A percentile compares a stretch with the other conserved stretches of the same genome.
Conservation (phyloP, 2,329 filamentous ascomycete species). For the Westerdykella ornata region DNA sequence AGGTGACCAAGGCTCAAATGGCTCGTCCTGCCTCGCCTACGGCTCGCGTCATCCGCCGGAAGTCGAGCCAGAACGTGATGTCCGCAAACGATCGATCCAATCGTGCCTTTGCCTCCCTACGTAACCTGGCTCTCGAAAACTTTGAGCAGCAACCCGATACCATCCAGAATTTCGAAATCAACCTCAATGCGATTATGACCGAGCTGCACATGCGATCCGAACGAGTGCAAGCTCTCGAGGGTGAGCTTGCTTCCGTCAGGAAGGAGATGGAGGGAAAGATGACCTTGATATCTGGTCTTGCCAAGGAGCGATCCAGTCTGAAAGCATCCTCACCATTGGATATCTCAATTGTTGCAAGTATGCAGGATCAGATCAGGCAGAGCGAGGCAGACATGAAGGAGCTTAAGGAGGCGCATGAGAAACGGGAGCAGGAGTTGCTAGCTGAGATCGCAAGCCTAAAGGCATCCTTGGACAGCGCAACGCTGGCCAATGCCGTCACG, state of each 20-base stretch:
- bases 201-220: constrained; percentile 83
- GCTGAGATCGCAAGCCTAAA: constrained; percentile 65
- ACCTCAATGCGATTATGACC: constrained; percentile 85
- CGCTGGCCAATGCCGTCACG: neutral
- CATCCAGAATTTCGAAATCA: constrained; percentile 87
- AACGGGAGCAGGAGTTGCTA: constrained; percentile 67
- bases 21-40: constrained; percentile 55
- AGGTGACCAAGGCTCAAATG: constrained; percentile 70
- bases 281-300: constrained; percentile 88
- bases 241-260: constrained; percentile 72
- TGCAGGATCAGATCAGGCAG: constrained; percentile 81
- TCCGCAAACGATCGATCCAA: constrained; percentile 80
- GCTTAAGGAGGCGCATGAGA: constrained; percentile 65
- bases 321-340: constrained; percentile 75
- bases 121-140: constrained; percentile 80
- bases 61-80: constrained; percentile 84
- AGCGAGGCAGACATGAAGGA: constrained; percentile 71
- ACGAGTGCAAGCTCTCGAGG: constrained; percentile 82
- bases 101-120: constrained; percentile 79
- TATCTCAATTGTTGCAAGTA: constrained; percentile 78
- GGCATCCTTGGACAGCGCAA: constrained; percentile 39
- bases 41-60: constrained; percentile 80
- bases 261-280: constrained; percentile 98
- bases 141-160: constrained; percentile 75
- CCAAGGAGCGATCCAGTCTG: constrained; percentile 85